Evolutionary conservation across 768 basidiomycete species (phyloP).

Genomic region (Exidia glandulosa): DNA sequence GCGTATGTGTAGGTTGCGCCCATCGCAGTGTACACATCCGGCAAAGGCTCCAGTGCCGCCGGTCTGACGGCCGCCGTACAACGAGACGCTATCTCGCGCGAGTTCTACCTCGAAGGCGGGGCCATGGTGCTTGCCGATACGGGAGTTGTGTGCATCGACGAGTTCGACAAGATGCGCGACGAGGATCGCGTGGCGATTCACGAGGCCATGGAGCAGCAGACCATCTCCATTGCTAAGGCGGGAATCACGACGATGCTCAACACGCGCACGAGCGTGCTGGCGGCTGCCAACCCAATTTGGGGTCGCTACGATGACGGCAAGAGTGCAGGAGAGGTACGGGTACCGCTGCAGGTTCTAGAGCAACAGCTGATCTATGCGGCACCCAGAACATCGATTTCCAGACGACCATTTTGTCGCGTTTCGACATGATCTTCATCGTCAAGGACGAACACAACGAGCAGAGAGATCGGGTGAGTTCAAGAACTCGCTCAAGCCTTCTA

Average conservation of each 20-base stretch:
- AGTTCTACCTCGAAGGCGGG: conserved; percentile 97
- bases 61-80: conserved; percentile 98
- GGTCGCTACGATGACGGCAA: conserved; percentile 95
- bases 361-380: not conserved
- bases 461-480: conserved; percentile 63
- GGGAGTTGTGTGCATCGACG: conserved; percentile 98
- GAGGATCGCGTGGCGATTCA: conserved; percentile 98
- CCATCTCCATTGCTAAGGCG: conserved; percentile 97
- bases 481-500: not conserved
- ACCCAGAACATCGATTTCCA: conserved; percentile 88
- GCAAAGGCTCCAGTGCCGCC: conserved; percentile 96
- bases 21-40: conserved; percentile 96
- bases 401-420: conserved; percentile 94
- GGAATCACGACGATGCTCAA: conserved; percentile 97
- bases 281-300: conserved; percentile 96
- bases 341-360: not conserved
- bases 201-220: conserved; percentile 99
- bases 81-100: conserved; percentile 87
- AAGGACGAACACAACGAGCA: conserved; percentile 95
- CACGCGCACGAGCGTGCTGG: conserved; percentile 89
- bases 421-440: conserved; percentile 99
- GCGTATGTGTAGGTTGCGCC: conserved; percentile 64
- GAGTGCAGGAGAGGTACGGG: conserved; percentile 78
- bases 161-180: conserved; percentile 99
- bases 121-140: conserved; percentile 99